Conservation (phyloP, 208 protist genomes). For the Wallacemonas sp. region DNA sequence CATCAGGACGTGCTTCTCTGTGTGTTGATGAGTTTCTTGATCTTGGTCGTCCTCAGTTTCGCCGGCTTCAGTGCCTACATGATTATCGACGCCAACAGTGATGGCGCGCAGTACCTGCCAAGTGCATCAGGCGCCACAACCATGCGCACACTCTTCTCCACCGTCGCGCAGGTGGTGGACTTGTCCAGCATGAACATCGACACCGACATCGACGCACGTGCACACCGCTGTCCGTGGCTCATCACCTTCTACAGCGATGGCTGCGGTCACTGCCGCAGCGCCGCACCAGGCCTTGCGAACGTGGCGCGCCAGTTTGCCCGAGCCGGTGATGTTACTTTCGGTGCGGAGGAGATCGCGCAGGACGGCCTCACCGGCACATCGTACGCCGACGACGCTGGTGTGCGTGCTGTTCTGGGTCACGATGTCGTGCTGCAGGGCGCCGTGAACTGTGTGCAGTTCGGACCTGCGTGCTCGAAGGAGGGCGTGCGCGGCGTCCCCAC, state of each 20-base stretch:
- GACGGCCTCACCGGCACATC: slow-evolving; percentile 19
- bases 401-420: not conserved
- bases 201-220: slow-evolving; percentile 13
- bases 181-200: slow-evolving; percentile 7
- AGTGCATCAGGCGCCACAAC: slow-evolving; percentile 20
- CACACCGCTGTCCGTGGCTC: slow-evolving; percentile 50
- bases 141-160: slow-evolving; percentile 16
- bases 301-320: slow-evolving; percentile 1
- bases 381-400: not conserved
- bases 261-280: slow-evolving; percentile 58
- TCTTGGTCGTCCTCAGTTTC: slow-evolving; percentile 15
- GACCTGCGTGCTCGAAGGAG: slow-evolving; percentile 27
- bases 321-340: not conserved
- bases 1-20: slow-evolving; percentile 11
- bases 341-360: slow-evolving; percentile 3
- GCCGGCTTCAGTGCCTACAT: not conserved
- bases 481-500: slow-evolving; percentile 30
- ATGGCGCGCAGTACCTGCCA: not conserved
- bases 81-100: not conserved
- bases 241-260: slow-evolving; percentile 53
- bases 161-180: slow-evolving; percentile 27
- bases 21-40: not conserved
- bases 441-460: slow-evolving; percentile 50
- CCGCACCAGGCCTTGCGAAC: slow-evolving; percentile 22
- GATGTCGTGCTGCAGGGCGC: slow-evolving; percentile 16